Evolutionary conservation across 768 basidiomycete genomes (phyloP), one percentile per base, ranked within the genome.

Genomic region (Auricularia cornea): DNA sequence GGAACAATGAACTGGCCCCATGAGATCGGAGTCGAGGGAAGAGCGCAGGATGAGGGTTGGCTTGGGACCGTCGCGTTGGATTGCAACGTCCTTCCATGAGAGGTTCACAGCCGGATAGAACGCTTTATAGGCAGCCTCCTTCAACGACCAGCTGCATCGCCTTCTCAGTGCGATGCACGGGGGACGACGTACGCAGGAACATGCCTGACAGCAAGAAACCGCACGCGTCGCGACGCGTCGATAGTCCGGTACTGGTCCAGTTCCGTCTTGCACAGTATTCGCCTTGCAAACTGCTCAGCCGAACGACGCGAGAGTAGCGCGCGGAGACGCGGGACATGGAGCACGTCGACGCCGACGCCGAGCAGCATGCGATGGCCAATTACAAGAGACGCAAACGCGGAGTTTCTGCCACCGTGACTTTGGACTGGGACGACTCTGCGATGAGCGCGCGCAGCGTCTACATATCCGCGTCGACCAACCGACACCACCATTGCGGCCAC

Each of bases 81-180:
- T 5, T n/a, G 81, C 81, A 64, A 93, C 72, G 29, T 92, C 84
- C 69, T 90, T 89, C 92, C 92, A 94, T 6, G 82, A 83, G 20
- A 89, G 84, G 33, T 69, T 76, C 48, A 81, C 70, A 23, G 64
- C 32, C 0, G 91, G 91, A 70, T 84, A 91, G 64, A 92, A 70
- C 0, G 92, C 92, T 70, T 94, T 94, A 77, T 93, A 94, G 0
- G 86, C 85, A 0, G 92, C 89, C 73, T 94, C 92, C 68, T 94
- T 94, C 23, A 89, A 81, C 33, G 84, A 79, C 90, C 90, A 94
- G 18, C 92, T 94, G 67, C 3, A 38, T 10, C 8, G 30, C n/a
- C n/a, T n/a, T n/a, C n/a, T n/a, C n/a, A 3, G 23, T 1, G 11
- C 20, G 18, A 28, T 59, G 31, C 20, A 64, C 62, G 30, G 65